Evolutionary conservation across 2,329 filamentous ascomycete genomes (phyloP).

Genomic region (Ophiostoma ips): DNA sequence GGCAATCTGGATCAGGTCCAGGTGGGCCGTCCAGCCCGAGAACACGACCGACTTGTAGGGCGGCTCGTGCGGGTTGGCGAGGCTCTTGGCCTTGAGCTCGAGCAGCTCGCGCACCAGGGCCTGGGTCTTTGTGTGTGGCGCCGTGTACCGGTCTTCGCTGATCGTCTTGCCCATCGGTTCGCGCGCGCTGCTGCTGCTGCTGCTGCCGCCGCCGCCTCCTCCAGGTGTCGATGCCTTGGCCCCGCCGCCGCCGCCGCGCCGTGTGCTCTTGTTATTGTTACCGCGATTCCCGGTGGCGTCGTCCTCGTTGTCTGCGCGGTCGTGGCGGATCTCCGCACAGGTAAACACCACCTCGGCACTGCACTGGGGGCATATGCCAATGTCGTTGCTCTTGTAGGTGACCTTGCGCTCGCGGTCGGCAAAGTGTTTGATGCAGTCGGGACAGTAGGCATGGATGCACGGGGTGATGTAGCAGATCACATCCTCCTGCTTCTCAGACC

Average conservation of each 20-base stretch:
- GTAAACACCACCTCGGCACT: conserved; percentile 45
- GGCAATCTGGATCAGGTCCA: conserved; percentile 81
- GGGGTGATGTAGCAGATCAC: conserved; percentile 67
- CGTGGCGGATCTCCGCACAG: conserved; percentile 55
- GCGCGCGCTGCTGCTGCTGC: not conserved
- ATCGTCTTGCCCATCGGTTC: conserved; percentile 28
- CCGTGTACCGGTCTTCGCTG: conserved; percentile 55
- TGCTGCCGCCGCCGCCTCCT: not conserved
- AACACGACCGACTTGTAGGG: conserved; percentile 92
- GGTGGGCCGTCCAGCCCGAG: conserved; percentile 88
- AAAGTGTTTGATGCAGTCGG: conserved; percentile 52
- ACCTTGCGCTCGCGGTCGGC: conserved; percentile 34
- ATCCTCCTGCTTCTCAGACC: conserved; percentile 46
- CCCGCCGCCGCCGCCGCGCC: too few species aligned
- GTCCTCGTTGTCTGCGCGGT: conserved; percentile 43
- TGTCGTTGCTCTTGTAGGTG: conserved; percentile 26
- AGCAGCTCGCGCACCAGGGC: conserved; percentile 66
- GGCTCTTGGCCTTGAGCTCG: conserved; percentile 47
- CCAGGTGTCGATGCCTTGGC: not conserved
- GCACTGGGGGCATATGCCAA: conserved; percentile 55
- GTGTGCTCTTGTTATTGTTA: not conserved
- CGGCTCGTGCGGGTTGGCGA: conserved; percentile 45
- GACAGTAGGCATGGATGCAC: conserved; percentile 78
- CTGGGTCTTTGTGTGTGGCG: conserved; percentile 84
- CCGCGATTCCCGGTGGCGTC: conserved; percentile 33